phyloP scores from a whole-genome alignment of 805 yeast species.

The Wickerhamiella galacta region DNA sequence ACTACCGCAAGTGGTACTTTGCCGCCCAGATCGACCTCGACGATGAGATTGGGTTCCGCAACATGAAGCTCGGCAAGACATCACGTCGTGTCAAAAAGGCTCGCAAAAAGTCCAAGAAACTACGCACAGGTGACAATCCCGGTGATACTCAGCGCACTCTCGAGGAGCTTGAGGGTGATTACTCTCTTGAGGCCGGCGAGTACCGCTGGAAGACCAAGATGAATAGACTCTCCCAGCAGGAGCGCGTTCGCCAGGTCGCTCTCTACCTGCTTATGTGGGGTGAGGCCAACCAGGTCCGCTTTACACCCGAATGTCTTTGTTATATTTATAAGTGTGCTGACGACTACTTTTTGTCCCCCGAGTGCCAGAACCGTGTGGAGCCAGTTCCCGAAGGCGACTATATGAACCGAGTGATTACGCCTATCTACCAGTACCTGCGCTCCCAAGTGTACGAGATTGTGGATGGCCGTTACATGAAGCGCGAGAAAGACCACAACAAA shows the following conservation, averaged over 20 bases:
- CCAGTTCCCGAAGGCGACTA: constrained; percentile 47
- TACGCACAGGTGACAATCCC: constrained; percentile 28
- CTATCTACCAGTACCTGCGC: constrained; percentile 53
- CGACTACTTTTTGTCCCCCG: constrained; percentile 77
- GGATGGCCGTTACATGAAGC: constrained; percentile 41
- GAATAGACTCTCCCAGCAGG: constrained; percentile 35
- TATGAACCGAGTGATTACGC: constrained; percentile 83
- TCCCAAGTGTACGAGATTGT: constrained; percentile 46
- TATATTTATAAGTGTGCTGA: constrained; percentile 89
- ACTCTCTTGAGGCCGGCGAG: constrained; percentile 59
- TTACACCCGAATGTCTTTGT: constrained; percentile 78
- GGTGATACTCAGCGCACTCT: constrained; percentile 42
- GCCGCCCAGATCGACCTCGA: constrained; percentile 71
- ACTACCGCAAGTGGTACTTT: constrained; percentile 84
- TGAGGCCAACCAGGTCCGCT: constrained; percentile 75
- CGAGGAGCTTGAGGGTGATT: constrained; percentile 52
- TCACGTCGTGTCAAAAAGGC: constrained; percentile 31
- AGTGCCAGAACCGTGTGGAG: constrained; percentile 58
- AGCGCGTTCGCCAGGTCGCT: constrained; percentile 49
- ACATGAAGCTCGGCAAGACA: constrained; percentile 38
- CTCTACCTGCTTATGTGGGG: constrained; percentile 56
- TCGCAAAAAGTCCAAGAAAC: constrained; percentile 27
- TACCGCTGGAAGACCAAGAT: constrained; percentile 59
- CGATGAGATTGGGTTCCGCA: constrained; percentile 42
- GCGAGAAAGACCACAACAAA: constrained; percentile 51